Evolutionary conservation across 1,284 basidiomycete species (phyloP), one percentile per base, ranked within the genome.

Genomic region (Volvariella surrecta): DNA sequence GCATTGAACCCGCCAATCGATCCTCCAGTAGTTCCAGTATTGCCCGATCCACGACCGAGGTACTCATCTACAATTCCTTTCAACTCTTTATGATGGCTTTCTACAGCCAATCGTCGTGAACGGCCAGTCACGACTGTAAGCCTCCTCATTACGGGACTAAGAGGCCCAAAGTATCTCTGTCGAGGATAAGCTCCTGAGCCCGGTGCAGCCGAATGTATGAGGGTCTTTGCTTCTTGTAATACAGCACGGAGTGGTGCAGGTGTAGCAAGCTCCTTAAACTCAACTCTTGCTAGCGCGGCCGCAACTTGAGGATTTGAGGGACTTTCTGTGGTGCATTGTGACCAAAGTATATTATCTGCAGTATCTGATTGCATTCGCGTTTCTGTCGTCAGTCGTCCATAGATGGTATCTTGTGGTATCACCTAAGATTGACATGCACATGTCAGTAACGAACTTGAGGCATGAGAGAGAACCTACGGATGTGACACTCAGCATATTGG

Each of bases 121-220:
- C 89, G 74, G 1, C 89, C 88, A 9, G 75, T 61, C 11, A 91
- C 67, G 24, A 86, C 63, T 15, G 89, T 58, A 32, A 89, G 64
- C 37, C 75, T 57, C 39, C 13, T 17, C 4, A 7, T 17, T 19
- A 10, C 15, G 7, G 21, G 21, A 34, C 30, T 41, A 11, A 28
- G 11, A 28, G 24, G 11, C 11, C 24, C 24, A 28, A 28, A 28
- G 11, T 28, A 11, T 20, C 16, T 40, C 20, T 11, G 22, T 28
- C 32, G 37, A 13, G 18, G 15, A 40, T 16, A 20, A 31, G 11
- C 32, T 32, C 10, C 9, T 4, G 20, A 3, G 7, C n/a, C 9
- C 7, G 15, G 39, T 4, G 16, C 39, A 8, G 11, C 19, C 15
- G 9, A 9, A 19, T 11, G 9, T 22, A 16, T 41, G 18, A 41